Percentiles rank a stretch among this genome's conserved stretches.
Evolutionary conservation across 495 filamentous ascomycete species (phyloP).

Genomic region (Penicillium arizonense): DNA sequence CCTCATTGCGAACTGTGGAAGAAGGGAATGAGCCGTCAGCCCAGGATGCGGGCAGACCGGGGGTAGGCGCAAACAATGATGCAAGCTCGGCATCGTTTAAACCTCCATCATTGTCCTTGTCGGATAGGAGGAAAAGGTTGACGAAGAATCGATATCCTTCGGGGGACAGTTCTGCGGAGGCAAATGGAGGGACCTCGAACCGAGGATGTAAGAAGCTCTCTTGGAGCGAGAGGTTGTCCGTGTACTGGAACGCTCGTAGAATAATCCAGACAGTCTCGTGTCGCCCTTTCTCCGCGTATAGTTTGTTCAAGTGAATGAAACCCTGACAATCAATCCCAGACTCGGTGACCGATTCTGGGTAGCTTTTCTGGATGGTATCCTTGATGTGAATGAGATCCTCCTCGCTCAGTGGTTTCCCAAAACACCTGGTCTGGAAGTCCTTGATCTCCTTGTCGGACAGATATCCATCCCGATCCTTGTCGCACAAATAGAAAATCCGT

Average conservation of each 20-base stretch:
- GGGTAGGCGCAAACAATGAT: slow-evolving; percentile 89
- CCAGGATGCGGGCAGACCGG: slow-evolving; percentile 84
- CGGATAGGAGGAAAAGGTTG: slow-evolving; percentile 89
- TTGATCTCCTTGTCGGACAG: slow-evolving; percentile 87
- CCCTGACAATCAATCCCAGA: slow-evolving; percentile 76
- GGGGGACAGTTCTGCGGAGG: slow-evolving; percentile 91
- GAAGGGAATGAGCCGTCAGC: slow-evolving; percentile 89
- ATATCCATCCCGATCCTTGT: slow-evolving; percentile 95
- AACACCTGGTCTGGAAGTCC: slow-evolving; percentile 87
- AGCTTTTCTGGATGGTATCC: slow-evolving; percentile 66
- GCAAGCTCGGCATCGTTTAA: slow-evolving; percentile 80
- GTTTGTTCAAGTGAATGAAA: slow-evolving; percentile 87
- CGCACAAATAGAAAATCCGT: slow-evolving; percentile 91
- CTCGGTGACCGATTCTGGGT: slow-evolving; percentile 60
- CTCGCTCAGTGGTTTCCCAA: slow-evolving; percentile 74
- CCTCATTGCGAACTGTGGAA: slow-evolving; percentile 91
- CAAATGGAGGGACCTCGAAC: slow-evolving; percentile 87
- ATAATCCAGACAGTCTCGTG: slow-evolving; percentile 99
- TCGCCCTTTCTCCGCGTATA: slow-evolving; percentile 95
- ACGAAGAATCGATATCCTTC: slow-evolving; percentile 97
- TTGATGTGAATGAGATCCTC: slow-evolving; percentile 90
- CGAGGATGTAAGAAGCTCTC: slow-evolving; percentile 90
- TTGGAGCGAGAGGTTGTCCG: slow-evolving; percentile 85
- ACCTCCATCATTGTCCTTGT: slow-evolving; percentile 96
- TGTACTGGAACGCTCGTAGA: slow-evolving; percentile 92